Base-by-base conservation (phyloP, 2,329 filamentous ascomycete species). In the Lasiodiplodia sp. region DNA sequence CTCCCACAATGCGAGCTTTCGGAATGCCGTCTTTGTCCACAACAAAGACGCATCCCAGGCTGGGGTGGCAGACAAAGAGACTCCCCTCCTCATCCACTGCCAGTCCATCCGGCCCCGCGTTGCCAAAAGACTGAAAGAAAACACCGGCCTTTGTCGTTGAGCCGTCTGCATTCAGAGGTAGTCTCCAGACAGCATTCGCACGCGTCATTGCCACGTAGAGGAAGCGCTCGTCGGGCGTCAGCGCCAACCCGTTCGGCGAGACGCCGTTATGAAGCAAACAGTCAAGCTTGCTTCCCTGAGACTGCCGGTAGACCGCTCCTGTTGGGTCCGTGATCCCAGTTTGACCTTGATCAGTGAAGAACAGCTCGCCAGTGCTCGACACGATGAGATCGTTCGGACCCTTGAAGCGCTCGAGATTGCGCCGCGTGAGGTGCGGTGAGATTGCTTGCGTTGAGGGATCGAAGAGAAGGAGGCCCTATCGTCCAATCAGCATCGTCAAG, bases 291-390 rank as follows among this genome's bases (percentile, higher is more conserved):
- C 31, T 34, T 34, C 31, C 31, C 0, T 34, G 31, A 7, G 8
- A 34, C 31, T 34, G 31, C 4, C 31, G 31, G 31, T 34, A 34
- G 7, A 34, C 31, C 0, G 31, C 31, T 7, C 31, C 31, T 0
- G 31, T 34, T 3, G 31, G 31, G 31, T 34, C 31, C 8, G 31
- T 34, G 31, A 34, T 34, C 8, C 31, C 80, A 0, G 81, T 82
- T 58, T 83, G 81, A 0, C 82, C 81, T 71, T 83, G 82, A 52
- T 83, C 81, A 1, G 82, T 83, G 44, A 83, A 83, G 71, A 82
- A 83, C 3, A 83, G 69, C 34, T 80, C 78, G 3, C 74, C 72
- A 16, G 75, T 75, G 0, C 78, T 80, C 34, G 80, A 79, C 4
- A 82, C 60, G 18, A 82, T 77, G 1, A 83, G 71, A 65, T 83